Percentiles rank a stretch among this genome's conserved stretches.
phyloP scores from a whole-genome alignment of 306 rosid genomes.

The Hylodesmum podocarpum region DNA sequence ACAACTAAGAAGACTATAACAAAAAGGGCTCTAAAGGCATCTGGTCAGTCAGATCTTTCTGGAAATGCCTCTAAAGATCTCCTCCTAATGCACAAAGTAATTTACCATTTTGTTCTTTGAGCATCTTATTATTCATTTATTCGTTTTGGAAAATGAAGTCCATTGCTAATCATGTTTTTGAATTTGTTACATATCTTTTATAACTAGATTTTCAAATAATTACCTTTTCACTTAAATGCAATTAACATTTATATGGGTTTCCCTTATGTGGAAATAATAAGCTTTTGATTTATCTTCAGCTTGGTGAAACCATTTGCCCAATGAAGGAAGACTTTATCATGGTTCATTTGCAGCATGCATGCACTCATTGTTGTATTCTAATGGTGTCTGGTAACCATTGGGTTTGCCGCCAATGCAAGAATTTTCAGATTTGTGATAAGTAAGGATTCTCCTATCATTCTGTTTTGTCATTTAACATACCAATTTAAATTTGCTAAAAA shows the following conservation, averaged over 20 bases:
- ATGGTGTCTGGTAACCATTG: conserved; percentile 90
- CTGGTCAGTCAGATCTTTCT: conserved; percentile 95
- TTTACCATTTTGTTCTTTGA: neutral
- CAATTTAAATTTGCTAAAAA: neutral
- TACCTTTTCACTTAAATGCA: neutral
- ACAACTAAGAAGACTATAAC: conserved; percentile 82
- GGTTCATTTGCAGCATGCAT: conserved; percentile 96
- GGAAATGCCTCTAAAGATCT: conserved; percentile 95
- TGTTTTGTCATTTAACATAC: neutral
- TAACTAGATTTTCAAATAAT: neutral
- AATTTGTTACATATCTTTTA: neutral
- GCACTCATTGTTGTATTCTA: conserved; percentile 74
- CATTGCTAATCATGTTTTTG: neutral
- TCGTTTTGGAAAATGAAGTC: neutral
- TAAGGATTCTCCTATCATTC: conserved; percentile 42
- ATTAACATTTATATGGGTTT: neutral
- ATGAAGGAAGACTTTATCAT: conserved; percentile 99
- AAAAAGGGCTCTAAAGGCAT: conserved; percentile 90
- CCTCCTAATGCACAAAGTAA: conserved; percentile 98
- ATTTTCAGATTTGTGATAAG: conserved; percentile 89
- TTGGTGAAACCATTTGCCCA: conserved; percentile 94
- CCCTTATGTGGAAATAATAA: neutral
- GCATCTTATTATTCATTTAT: neutral
- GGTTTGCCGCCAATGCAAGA: conserved; percentile 92
- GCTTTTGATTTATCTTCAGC: conserved; percentile 52